Percentiles rank a stretch among this genome's conserved stretches.
Conservation (phyloP, 371 early-diverging fungal species). For the Massospora cicadina region DNA sequence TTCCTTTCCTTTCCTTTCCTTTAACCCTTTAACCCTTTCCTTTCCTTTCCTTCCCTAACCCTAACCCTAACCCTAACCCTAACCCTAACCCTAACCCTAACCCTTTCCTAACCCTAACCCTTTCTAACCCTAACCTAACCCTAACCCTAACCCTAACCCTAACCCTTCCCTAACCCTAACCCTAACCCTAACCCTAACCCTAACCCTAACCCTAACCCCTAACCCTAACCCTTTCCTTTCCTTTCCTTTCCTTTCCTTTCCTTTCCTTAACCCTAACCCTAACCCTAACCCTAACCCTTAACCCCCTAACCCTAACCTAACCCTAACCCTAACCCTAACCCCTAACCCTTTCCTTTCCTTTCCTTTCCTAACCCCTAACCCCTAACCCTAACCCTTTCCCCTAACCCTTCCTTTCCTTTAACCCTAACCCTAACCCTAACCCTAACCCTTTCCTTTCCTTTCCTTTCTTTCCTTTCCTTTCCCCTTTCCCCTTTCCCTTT, state of each 20-base stretch:
- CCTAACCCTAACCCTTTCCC: conserved; percentile 7
- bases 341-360: neutral
- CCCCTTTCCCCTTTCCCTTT: neutral
- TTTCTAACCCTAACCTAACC: conserved; percentile 9
- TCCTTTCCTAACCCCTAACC: neutral
- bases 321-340: conserved; percentile 4
- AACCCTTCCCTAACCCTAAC: conserved; percentile 10
- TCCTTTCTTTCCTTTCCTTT: neutral
- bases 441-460: neutral
- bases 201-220: conserved; percentile 9
- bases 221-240: conserved; percentile 12
- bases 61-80: conserved; percentile 10
- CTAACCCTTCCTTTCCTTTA: neutral
- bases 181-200: conserved; percentile 8
- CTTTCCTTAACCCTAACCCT: conserved; percentile 14
- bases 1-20: no score
- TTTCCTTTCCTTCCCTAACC: neutral
- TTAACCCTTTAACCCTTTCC: conserved; percentile 6
- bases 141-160: conserved; percentile 10
- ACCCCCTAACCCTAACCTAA: conserved; percentile 10
- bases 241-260: no score
- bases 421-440: conserved; percentile 10
- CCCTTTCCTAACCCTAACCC: conserved; percentile 6
- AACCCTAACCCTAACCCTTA: conserved; percentile 18
- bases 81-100: conserved; percentile 7